These are phyloP conservation scores for Pistacia integerrima DNA, from an alignment of 345 rosid genomes.

Conservation along the genomic window DNA sequence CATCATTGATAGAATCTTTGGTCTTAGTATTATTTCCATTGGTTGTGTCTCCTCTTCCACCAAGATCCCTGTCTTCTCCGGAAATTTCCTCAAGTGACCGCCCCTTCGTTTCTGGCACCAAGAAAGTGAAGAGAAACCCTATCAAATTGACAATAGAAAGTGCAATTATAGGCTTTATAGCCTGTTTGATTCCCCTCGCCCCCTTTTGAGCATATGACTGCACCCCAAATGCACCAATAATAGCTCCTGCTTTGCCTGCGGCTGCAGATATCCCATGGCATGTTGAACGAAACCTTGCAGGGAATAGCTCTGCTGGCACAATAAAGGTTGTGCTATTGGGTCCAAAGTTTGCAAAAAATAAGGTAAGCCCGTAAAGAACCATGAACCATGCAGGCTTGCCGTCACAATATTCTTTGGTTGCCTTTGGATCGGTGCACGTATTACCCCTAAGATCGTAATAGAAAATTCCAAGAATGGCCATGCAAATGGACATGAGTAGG, in stretches of 20 bases:
- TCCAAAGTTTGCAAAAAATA: slow-evolving; percentile 71
- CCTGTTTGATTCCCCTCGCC: slow-evolving; percentile 31
- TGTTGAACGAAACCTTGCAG: slow-evolving; percentile 58
- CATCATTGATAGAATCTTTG: neutral
- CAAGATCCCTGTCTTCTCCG: slow-evolving; percentile 49
- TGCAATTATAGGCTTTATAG: slow-evolving; percentile 45
- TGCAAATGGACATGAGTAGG: slow-evolving; percentile 61
- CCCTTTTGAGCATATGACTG: slow-evolving; percentile 48
- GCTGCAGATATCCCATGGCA: slow-evolving; percentile 73
- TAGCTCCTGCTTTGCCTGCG: slow-evolving; percentile 64
- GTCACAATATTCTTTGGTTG: slow-evolving; percentile 27
- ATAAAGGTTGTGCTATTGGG: slow-evolving; percentile 73
- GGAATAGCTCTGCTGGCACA: slow-evolving; percentile 67
- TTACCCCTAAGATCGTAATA: slow-evolving; percentile 39
- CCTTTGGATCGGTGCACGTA: neutral
- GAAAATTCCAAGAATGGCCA: slow-evolving; percentile 53
- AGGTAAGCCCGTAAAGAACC: slow-evolving; percentile 48
- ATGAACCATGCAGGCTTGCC: slow-evolving; percentile 37
- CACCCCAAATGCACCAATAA: slow-evolving; percentile 58
- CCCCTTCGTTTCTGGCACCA: slow-evolving; percentile 75
- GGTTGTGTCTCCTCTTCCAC: slow-evolving; percentile 8
- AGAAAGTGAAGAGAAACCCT: slow-evolving; percentile 60
- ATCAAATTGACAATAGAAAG: slow-evolving; percentile 55
- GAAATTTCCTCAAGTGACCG: slow-evolving; percentile 67
- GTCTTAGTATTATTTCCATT: slow-evolving; percentile 16